Percentiles rank a stretch among this genome's conserved stretches.
Evolutionary conservation across 2,329 filamentous ascomycete genomes (phyloP).

Genomic region (Bimuria novae-zelandiae): DNA sequence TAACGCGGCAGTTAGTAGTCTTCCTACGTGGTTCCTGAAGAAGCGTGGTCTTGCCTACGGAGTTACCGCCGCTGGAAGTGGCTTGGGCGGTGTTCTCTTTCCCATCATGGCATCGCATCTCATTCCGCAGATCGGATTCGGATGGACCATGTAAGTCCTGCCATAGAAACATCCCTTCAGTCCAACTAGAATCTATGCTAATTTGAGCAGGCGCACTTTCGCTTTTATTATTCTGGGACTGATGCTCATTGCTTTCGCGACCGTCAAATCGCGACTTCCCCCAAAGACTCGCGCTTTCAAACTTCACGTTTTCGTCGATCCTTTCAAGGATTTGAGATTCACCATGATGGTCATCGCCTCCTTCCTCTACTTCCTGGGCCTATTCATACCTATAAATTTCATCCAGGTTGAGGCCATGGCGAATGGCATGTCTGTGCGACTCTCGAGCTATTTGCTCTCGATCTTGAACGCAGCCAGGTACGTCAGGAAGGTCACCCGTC

Average conservation of each 20-base stretch:
- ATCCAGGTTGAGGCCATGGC: conserved; percentile 52
- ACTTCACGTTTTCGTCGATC: conserved; percentile 33
- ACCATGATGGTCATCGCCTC: conserved; percentile 51
- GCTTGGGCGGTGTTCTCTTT: conserved; percentile 61
- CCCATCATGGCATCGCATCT: conserved; percentile 65
- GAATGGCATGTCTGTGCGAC: conserved; percentile 52
- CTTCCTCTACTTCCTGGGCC: conserved; percentile 64
- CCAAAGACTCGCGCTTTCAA: conserved; percentile 44
- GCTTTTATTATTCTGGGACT: conserved; percentile 65
- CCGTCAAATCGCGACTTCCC: conserved; percentile 57
- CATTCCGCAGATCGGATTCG: conserved; percentile 59
- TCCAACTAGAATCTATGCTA: too few species aligned
- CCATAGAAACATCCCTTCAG: too few species aligned
- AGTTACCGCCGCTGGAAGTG: conserved; percentile 55
- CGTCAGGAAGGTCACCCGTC: conserved; percentile 38
- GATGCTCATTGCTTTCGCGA: conserved; percentile 58
- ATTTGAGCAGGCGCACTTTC: conserved; percentile 48
- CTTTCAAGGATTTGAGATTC: conserved; percentile 51
- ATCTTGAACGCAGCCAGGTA: conserved; percentile 57
- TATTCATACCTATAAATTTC: conserved; percentile 61
- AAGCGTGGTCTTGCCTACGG: conserved; percentile 55
- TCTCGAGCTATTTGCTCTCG: conserved; percentile 59
- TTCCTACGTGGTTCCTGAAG: conserved; percentile 56
- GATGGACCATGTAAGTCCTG: conserved; percentile 58
- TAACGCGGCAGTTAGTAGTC: conserved; percentile 53